Evolutionary conservation across 768 basidiomycete genomes (phyloP), one percentile per base, ranked within the genome.

Genomic region (Trametes punicea): DNA sequence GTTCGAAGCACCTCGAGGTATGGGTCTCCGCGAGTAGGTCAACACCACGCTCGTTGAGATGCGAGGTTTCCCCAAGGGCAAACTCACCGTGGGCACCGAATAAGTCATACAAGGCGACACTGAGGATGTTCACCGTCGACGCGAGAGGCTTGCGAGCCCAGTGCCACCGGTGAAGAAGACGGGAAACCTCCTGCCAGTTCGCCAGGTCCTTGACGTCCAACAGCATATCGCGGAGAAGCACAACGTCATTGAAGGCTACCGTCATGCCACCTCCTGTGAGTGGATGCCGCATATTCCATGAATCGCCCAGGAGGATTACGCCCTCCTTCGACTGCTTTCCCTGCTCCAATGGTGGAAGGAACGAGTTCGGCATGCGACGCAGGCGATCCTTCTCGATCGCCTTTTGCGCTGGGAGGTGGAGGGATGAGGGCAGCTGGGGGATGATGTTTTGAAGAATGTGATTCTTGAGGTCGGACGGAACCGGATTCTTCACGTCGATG

Each of bases 251-350:
- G 44, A 98, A 75, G 2, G 93, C 94, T 34, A 98, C 96, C 0
- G 94, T 95, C 97, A 99, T 99, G 5, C 97, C 97, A 10, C 94
- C 93, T 5, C 97, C 97, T 0, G 97, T 99, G 20, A 99, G 79
- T 2, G 97, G 97, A 70, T 99, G 97, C 0, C 97, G 90, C 95
- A 98, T 98, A 69, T 98, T 99, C 88, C 93, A 96, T 2, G 96
- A 85, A 68, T 98, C 97, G 1, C 97, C 97, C 30, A 97, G 76
- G 59, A 98, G 83, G 55, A 99, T 74, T 9, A 83, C 84, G 23
- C 92, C 91, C 46, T 84, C 79, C 60, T 82, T 87, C 6, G 68
- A 72, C 53, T 63, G 70, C 60, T 59, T 59, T 9, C 76, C 74
- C 67, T 96, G 95, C 56, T 84, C 75, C 2, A 86, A 76, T 0